A percentile compares a stretch with the other conserved stretches of the same genome.
phyloP scores from a whole-genome alignment of 176 grass and related monocot genomes.

The Metroxylon sagu region DNA sequence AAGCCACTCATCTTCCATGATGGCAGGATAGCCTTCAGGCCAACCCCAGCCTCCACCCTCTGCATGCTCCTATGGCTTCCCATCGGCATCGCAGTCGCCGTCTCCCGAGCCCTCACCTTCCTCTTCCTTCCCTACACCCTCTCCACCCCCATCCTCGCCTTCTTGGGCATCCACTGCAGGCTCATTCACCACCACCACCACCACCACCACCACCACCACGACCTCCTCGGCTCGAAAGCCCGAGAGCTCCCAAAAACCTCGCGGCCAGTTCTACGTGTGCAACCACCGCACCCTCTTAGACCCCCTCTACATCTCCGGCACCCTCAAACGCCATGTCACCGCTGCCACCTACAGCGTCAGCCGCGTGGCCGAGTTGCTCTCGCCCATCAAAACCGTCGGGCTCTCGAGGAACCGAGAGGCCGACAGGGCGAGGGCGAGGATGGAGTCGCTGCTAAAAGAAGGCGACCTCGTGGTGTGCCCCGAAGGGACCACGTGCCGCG shows the following conservation, averaged over 20 bases:
- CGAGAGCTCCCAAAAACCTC: not conserved
- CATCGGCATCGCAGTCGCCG: conserved; percentile 27
- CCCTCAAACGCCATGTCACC: conserved; percentile 44
- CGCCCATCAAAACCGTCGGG: conserved; percentile 58
- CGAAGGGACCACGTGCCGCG: too few species aligned
- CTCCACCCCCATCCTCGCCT: conserved; percentile 26
- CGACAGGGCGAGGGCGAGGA: conserved; percentile 35
- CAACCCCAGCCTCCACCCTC: conserved; percentile 42
- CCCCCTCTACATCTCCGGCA: conserved; percentile 54
- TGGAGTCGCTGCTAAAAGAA: too few species aligned
- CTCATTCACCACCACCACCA: conserved; percentile 15
- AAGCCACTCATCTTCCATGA: conserved; percentile 80
- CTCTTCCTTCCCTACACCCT: conserved; percentile 41
- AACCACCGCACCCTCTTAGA: conserved; percentile 87
- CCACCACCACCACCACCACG: not conserved
- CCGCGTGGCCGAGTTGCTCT: conserved; percentile 41
- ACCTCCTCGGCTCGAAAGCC: not conserved
- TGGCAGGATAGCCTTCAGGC: conserved; percentile 71
- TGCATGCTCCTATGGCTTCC: conserved; percentile 81
- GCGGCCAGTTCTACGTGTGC: conserved; percentile 49
- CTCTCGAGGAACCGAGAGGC: conserved; percentile 51
- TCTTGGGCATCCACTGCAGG: conserved; percentile 34
- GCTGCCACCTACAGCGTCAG: conserved; percentile 66
- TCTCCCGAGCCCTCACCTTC: conserved; percentile 46
- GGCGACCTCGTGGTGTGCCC: too few species aligned